A percentile compares a stretch with the other conserved stretches of the same genome.
These are phyloP conservation scores for Anthracocystis walkeri DNA, from an alignment of 1,284 basidiomycete species.

Conservation along the genomic window DNA sequence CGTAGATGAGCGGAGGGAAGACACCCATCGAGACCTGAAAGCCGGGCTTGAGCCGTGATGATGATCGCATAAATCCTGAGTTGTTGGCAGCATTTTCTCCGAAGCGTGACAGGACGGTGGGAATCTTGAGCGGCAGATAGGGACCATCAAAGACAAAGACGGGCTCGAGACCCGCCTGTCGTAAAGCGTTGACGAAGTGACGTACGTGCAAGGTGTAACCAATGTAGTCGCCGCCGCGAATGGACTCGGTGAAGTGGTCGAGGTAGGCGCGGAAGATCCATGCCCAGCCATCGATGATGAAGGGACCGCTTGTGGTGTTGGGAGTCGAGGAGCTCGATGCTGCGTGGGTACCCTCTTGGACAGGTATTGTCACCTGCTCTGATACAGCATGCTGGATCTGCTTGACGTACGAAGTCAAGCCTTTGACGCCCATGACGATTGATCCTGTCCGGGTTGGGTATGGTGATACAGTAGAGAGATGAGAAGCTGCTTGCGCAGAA, in stretches of 20 bases:
- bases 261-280: slow-evolving; percentile 57
- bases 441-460: not conserved
- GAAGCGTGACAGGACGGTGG: slow-evolving; percentile 39
- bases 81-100: slow-evolving; percentile 31
- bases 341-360: slow-evolving; percentile 1
- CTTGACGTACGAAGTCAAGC: slow-evolving; percentile 51
- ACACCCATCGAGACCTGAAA: slow-evolving; percentile 48
- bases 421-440: slow-evolving; percentile 52
- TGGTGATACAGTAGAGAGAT: slow-evolving; percentile 4
- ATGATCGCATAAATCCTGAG: slow-evolving; percentile 55
- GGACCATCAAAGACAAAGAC: slow-evolving; percentile 65
- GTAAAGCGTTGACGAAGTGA: slow-evolving; percentile 29
- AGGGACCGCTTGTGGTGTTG: slow-evolving; percentile 5
- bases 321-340: slow-evolving; percentile 7
- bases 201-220: slow-evolving; percentile 34
- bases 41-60: slow-evolving; percentile 31
- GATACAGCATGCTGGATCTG: slow-evolving; percentile 37
- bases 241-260: slow-evolving; percentile 46
- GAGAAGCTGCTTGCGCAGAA: not conserved
- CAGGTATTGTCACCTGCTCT: slow-evolving; percentile 35
- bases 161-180: slow-evolving; percentile 40
- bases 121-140: slow-evolving; percentile 50
- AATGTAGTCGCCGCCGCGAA: slow-evolving; percentile 51
- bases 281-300: slow-evolving; percentile 61
- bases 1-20: slow-evolving; percentile 50